These are phyloP conservation scores for Camptophora hylomeconis DNA, from an alignment of 2,329 filamentous ascomycete species.

Conservation along the genomic window DNA sequence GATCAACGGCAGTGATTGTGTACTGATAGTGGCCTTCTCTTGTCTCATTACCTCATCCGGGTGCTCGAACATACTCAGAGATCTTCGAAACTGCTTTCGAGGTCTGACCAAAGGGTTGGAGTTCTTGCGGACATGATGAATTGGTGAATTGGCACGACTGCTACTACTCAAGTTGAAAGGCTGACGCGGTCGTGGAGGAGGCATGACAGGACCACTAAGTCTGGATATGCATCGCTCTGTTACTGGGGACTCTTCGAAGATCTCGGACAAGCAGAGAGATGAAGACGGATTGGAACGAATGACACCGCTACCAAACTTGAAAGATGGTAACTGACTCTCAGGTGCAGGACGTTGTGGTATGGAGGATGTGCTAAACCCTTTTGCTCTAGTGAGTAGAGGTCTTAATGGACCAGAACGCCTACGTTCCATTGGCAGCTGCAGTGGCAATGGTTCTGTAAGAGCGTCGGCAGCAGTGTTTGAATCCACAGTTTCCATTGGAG, in stretches of 20 bases:
- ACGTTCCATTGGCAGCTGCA: slow-evolving; percentile 24
- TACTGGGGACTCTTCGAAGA: slow-evolving; percentile 63
- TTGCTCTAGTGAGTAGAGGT: slow-evolving; percentile 61
- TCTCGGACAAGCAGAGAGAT: slow-evolving; percentile 60
- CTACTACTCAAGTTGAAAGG: slow-evolving; percentile 35
- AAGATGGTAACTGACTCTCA: slow-evolving; percentile 56
- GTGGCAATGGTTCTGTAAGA: slow-evolving; percentile 21
- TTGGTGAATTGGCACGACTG: slow-evolving; percentile 62
- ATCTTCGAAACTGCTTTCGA: slow-evolving; percentile 79
- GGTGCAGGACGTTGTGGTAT: slow-evolving; percentile 47
- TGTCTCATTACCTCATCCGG: slow-evolving; percentile 76
- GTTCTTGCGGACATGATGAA: slow-evolving; percentile 57
- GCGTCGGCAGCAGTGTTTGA: slow-evolving; percentile 29
- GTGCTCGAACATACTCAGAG: slow-evolving; percentile 95
- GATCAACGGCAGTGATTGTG: slow-evolving; percentile 54
- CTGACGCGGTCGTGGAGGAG: slow-evolving; percentile 10
- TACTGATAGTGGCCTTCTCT: slow-evolving; percentile 46
- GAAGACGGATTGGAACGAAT: slow-evolving; percentile 33
- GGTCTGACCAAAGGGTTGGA: slow-evolving; percentile 62
- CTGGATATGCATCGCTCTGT: slow-evolving; percentile 20
- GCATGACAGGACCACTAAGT: slow-evolving; percentile 21
- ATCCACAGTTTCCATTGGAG: slow-evolving; percentile 22
- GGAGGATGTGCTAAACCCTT: slow-evolving; percentile 58
- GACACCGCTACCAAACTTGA: slow-evolving; percentile 56
- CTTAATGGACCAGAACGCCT: slow-evolving; percentile 57